Percentiles rank a stretch among this genome's conserved stretches.
phyloP scores from a whole-genome alignment of 306 rosid species.

The Cicer bijugum region DNA sequence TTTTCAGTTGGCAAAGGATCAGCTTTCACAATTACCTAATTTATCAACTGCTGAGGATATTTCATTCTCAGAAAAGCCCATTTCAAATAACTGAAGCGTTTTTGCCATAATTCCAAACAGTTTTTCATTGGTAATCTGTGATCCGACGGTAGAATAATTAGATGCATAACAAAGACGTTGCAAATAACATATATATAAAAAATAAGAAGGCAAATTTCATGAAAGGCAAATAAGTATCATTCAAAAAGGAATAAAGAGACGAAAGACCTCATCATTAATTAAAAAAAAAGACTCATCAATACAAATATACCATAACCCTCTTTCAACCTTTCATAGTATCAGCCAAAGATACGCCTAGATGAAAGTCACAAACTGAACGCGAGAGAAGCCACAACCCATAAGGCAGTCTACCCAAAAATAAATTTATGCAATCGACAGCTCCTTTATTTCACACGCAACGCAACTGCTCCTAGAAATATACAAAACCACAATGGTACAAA shows the following conservation, averaged over 20 bases:
- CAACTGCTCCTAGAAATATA: constrained; percentile 7
- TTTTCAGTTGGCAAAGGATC: constrained; percentile 20
- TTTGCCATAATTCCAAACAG: constrained; percentile 89
- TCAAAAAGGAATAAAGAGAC: background rate
- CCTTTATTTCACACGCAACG: background rate
- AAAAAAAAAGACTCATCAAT: constrained; percentile 3
- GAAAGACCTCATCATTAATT: background rate
- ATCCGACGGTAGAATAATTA: constrained; percentile 31
- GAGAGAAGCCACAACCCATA: background rate
- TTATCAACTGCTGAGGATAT: constrained; percentile 84
- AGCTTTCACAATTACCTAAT: constrained; percentile 59
- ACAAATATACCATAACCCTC: constrained; percentile 7
- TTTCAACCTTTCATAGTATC: background rate
- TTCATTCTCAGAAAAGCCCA: constrained; percentile 93
- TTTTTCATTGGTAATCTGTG: constrained; percentile 66
- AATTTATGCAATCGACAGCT: background rate
- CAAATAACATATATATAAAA: background rate
- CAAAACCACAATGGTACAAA: constrained; percentile 8
- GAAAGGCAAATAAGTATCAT: constrained; percentile 16
- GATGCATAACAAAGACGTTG: constrained; percentile 28
- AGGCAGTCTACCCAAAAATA: background rate
- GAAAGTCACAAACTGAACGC: background rate
- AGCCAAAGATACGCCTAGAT: background rate
- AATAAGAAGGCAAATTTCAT: background rate
- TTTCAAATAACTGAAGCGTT: constrained; percentile 82